Evolutionary conservation across 1,284 basidiomycete genomes (phyloP), one percentile per base, ranked within the genome.

Genomic region (Polyporus tsugae): DNA sequence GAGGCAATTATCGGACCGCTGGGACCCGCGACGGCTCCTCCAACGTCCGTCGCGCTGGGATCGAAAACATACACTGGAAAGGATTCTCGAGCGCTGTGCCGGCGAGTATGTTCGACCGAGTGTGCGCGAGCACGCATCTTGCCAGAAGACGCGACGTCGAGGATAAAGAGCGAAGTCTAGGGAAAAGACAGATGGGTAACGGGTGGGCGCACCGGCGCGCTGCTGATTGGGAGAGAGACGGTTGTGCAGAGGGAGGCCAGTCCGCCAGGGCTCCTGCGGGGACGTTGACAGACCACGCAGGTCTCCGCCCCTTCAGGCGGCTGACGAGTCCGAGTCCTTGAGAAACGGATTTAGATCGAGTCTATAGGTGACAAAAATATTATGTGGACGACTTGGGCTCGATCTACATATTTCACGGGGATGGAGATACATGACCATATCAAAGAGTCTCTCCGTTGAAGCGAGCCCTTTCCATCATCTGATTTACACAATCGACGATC

Each of bases 71-170:
- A 58, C 17, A 58, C 35, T 35, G 7, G 35, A 35, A 4, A 58
- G 17, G 55, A 58, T n/a, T 38, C 35, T 58, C 10, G n/a, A 38
- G 17, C 33, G 13, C 39, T 2, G 1, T 6, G n/a, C n/a, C 58
- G 17, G 22, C 36, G 58, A 5, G 38, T 6, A 25, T 39, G 3
- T 39, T n/a, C 49, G 22, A 36, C 6, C n/a, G 33, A 22, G 35
- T 25, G 57, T 10, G 42, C 53, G 42, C 36, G 58, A 4, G 41
- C 13, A 52, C 42, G 65, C 67, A 69, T 69, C 63, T 63, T 65
- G 39, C 64, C 60, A 11, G 69, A 63, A 65, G 60, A 65, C 38
- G 44, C 60, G 29, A 59, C 6, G 19, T 9, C 1, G 36, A 59
- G 17, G n/a, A 39, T 19, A 10, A 59, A 6, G 13, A 11, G 57